Evolutionary conservation across 1,139 yeast species (phyloP).

Genomic region (Pichia sp.): DNA sequence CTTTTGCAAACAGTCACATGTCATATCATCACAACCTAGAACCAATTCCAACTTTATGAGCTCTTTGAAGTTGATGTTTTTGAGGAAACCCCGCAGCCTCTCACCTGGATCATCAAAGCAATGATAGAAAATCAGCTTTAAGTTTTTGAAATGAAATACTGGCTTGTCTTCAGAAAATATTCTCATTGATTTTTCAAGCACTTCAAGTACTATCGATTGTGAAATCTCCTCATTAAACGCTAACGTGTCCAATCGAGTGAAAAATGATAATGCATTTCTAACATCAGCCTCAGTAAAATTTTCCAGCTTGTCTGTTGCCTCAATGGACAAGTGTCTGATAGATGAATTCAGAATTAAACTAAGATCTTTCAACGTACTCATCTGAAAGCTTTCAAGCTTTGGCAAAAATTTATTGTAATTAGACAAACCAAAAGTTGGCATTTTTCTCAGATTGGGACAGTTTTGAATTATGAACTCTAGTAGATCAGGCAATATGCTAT

Average conservation of each 20-base stretch:
- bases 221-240: conserved; percentile 35
- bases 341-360: conserved; percentile 1
- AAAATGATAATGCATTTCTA: conserved; percentile 1
- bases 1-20: conserved; percentile 44
- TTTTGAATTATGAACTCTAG: conserved; percentile 18
- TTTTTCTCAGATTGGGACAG: conserved; percentile 23
- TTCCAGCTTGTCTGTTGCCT: background rate
- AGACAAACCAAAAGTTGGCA: conserved; percentile 17
- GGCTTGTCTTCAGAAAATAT: background rate
- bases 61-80: conserved; percentile 31
- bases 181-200: background rate
- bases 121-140: conserved; percentile 41
- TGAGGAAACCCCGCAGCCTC: conserved; percentile 18
- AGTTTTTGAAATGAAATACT: conserved; percentile 23
- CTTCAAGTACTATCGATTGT: conserved; percentile 33
- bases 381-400: conserved; percentile 19
- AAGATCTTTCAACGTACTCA: conserved; percentile 24
- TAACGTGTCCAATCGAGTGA: conserved; percentile 17
- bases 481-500: conserved; percentile 16
- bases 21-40: conserved; percentile 42
- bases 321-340: conserved; percentile 9
- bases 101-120: conserved; percentile 10
- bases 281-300: background rate
- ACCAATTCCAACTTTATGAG: conserved; percentile 38
- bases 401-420: conserved; percentile 12